phyloP scores from a whole-genome alignment of 371 early-diverging fungal species.

The Mortierella sp. region DNA sequence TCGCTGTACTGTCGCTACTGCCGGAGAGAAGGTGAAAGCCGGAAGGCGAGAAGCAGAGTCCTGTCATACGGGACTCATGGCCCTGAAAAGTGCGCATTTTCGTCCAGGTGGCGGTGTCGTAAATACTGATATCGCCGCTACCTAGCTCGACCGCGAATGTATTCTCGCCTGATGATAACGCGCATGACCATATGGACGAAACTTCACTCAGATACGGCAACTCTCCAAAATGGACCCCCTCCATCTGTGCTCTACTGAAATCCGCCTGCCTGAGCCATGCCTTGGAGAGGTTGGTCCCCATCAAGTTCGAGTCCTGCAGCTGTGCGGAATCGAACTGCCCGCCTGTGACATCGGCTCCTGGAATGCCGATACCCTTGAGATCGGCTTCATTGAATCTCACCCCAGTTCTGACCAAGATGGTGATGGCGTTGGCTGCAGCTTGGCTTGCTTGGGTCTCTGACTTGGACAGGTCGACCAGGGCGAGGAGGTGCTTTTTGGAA shows the following conservation, averaged over 20 bases:
- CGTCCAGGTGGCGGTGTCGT: background rate
- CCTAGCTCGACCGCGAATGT: background rate
- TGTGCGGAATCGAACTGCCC: constrained; percentile 8
- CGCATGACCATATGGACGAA: too few species aligned
- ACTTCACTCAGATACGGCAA: background rate
- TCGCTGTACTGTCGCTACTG: background rate
- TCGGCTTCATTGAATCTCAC: background rate
- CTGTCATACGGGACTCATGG: background rate
- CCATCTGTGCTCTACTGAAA: constrained; percentile 13
- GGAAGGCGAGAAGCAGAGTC: constrained; percentile 14
- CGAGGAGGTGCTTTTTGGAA: background rate
- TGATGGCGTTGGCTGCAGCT: constrained; percentile 14
- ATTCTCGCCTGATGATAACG: background rate
- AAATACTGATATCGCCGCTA: background rate
- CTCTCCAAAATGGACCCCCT: constrained; percentile 4
- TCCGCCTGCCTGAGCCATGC: background rate
- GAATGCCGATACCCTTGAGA: background rate
- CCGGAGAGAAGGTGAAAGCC: constrained; percentile 14
- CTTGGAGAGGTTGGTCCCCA: background rate
- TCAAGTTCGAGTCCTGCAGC: background rate
- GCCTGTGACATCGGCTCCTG: background rate
- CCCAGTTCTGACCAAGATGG: background rate
- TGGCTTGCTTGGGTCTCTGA: background rate
- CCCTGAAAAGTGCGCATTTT: background rate
- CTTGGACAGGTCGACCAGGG: background rate